These are phyloP conservation scores for Lasiosphaeria hispida DNA, from an alignment of 495 filamentous ascomycete species.

Conservation along the genomic window DNA sequence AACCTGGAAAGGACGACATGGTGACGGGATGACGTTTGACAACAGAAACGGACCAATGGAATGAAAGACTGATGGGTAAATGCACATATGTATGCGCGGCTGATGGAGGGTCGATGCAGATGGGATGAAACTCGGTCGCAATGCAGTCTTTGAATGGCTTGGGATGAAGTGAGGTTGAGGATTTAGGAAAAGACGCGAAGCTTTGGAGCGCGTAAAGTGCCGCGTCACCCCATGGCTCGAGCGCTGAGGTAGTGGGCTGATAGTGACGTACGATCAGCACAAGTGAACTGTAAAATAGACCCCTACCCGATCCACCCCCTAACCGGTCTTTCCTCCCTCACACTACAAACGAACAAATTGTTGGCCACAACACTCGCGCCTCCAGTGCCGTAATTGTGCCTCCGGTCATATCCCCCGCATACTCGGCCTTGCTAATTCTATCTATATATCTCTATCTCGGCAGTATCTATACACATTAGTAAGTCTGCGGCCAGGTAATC, in stretches of 20 bases:
- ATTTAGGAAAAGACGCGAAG: slow-evolving; percentile 4
- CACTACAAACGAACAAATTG: not conserved
- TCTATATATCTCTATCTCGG: too few species aligned
- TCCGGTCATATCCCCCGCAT: too few species aligned
- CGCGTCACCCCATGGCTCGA: slow-evolving; percentile 1
- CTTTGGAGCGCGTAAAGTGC: slow-evolving; percentile 2
- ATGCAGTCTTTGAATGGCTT: slow-evolving; percentile 2
- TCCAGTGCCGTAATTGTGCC: not conserved
- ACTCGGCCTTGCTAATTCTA: too few species aligned
- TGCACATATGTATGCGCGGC: slow-evolving; percentile 2
- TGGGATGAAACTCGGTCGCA: slow-evolving; percentile 3
- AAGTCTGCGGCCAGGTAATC: too few species aligned
- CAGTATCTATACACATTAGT: too few species aligned
- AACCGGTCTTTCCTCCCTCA: slow-evolving; percentile 1
- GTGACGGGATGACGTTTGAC: slow-evolving; percentile 1
- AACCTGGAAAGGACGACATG: slow-evolving; percentile 2
- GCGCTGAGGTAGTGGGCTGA: slow-evolving; percentile 3
- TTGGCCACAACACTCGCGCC: not conserved
- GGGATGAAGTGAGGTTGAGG: slow-evolving; percentile 3
- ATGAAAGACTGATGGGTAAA: slow-evolving; percentile 2
- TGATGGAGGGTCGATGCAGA: slow-evolving; percentile 2
- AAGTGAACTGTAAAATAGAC: slow-evolving; percentile 4
- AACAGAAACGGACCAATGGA: slow-evolving; percentile 1
- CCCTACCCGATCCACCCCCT: slow-evolving; percentile 1
- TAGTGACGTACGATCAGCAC: not conserved